Percentiles rank a stretch among this genome's conserved stretches.
Evolutionary conservation across 75 land plant genomes (phyloP).

Genomic region (Selaginella tamariscina): DNA sequence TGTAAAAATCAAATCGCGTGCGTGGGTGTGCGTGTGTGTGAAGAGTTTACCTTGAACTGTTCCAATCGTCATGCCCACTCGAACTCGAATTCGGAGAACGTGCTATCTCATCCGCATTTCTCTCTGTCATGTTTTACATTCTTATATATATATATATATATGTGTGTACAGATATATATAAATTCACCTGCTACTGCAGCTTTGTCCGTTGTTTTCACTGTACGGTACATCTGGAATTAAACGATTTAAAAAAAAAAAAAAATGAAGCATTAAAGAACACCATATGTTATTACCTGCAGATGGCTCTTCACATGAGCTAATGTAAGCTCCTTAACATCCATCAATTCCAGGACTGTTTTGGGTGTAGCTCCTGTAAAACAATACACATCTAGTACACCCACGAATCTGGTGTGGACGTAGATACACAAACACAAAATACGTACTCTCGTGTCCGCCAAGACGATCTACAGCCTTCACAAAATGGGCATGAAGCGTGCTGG

Average conservation of each 20-base stretch:
- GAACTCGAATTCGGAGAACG: background rate
- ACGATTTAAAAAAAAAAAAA: background rate
- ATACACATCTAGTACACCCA: background rate
- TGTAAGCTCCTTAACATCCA: constrained; percentile 12
- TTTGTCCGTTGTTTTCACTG: background rate
- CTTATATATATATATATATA: too few species aligned
- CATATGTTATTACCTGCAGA: constrained; percentile 10
- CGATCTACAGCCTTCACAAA: background rate
- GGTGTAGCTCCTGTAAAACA: constrained; percentile 10
- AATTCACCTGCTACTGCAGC: background rate
- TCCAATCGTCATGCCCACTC: background rate
- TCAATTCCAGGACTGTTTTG: constrained; percentile 10
- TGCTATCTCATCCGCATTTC: background rate
- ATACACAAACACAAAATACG: background rate
- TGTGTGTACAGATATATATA: too few species aligned
- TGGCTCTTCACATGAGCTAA: constrained; percentile 9
- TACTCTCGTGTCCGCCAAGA: constrained; percentile 6
- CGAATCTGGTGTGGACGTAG: background rate
- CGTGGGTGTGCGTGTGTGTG: background rate
- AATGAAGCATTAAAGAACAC: background rate
- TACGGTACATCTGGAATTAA: background rate
- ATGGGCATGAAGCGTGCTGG: background rate
- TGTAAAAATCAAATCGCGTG: background rate
- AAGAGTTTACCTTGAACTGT: background rate
- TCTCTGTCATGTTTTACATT: too few species aligned